phyloP scores from a whole-genome alignment of 495 filamentous ascomycete genomes.

The Tuber magnatum region DNA sequence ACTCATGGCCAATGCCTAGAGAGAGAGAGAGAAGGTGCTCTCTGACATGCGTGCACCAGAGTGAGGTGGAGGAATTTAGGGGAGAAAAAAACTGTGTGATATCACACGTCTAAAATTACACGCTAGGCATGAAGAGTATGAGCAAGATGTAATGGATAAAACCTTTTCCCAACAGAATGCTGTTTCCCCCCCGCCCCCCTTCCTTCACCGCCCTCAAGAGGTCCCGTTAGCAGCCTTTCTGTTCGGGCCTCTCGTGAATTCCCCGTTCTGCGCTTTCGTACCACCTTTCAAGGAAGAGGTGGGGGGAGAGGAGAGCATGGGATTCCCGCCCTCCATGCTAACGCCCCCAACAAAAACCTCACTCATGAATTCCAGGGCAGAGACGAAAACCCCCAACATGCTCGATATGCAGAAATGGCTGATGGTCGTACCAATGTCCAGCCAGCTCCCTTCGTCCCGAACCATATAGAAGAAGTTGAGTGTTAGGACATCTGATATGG shows the following conservation, averaged over 20 bases:
- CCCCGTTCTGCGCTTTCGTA: not conserved
- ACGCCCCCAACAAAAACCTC: conserved; percentile 77
- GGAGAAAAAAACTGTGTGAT: not conserved
- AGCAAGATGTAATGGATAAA: not conserved
- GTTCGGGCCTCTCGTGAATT: not conserved
- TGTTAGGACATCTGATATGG: conserved; percentile 83
- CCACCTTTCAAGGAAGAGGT: not conserved
- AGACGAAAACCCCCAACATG: conserved; percentile 81
- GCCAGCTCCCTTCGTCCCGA: conserved; percentile 88
- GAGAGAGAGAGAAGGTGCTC: not conserved
- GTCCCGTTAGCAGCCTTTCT: not conserved
- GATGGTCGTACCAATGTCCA: conserved; percentile 95
- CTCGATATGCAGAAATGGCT: conserved; percentile 91
- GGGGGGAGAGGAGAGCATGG: not conserved
- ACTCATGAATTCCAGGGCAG: conserved; percentile 75
- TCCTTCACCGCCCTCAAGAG: not conserved
- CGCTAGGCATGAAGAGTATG: not conserved
- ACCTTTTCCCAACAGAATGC: not conserved
- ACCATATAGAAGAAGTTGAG: conserved; percentile 98
- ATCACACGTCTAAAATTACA: not conserved
- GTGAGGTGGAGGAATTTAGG: not conserved
- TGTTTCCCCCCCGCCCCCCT: not conserved
- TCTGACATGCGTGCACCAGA: not conserved
- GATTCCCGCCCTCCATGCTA: conserved; percentile 52
- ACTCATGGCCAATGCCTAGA: not conserved